These are phyloP conservation scores for Cordyceps pruinosa DNA, from an alignment of 2,329 filamentous ascomycete species.

Conservation along the genomic window DNA sequence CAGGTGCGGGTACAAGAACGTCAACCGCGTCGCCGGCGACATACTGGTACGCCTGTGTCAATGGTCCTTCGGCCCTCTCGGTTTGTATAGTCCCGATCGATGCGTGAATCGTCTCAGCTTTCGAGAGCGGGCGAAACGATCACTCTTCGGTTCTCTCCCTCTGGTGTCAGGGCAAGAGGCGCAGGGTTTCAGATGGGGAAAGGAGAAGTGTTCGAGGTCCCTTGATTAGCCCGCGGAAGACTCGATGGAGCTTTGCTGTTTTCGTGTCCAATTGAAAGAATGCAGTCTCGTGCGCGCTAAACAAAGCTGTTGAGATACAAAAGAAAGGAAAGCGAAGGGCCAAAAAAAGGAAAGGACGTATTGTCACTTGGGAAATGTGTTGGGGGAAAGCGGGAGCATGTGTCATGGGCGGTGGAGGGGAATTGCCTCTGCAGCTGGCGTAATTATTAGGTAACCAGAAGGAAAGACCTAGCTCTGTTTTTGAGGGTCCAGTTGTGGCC, in stretches of 20 bases:
- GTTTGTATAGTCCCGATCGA: not conserved
- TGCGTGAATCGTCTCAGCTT: not conserved
- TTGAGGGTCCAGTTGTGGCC: not conserved
- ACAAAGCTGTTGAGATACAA: not conserved
- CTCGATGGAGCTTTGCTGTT: not conserved
- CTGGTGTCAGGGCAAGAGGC: not conserved
- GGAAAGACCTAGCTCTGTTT: not conserved
- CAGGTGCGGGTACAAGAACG: slow-evolving; percentile 63
- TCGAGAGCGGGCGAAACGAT: not conserved
- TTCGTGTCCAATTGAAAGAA: not conserved
- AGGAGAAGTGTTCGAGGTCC: not conserved
- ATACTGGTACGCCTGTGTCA: no score
- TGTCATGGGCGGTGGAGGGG: not conserved
- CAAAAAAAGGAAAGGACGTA: not conserved
- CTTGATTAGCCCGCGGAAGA: not conserved
- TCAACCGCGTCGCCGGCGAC: slow-evolving; percentile 51
- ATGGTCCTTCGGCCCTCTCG: slow-evolving; percentile 15
- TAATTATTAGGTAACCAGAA: slow-evolving; percentile 9
- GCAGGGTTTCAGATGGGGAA: not conserved
- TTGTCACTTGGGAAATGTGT: not conserved
- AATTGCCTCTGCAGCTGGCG: not conserved
- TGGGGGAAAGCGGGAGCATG: not conserved
- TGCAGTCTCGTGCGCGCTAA: not conserved
- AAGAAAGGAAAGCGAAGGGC: not conserved
- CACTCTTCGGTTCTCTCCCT: not conserved